Evolutionary conservation across 768 basidiomycete genomes (phyloP), one percentile per base, ranked within the genome.

Genomic region (Termitomyces sp.): DNA sequence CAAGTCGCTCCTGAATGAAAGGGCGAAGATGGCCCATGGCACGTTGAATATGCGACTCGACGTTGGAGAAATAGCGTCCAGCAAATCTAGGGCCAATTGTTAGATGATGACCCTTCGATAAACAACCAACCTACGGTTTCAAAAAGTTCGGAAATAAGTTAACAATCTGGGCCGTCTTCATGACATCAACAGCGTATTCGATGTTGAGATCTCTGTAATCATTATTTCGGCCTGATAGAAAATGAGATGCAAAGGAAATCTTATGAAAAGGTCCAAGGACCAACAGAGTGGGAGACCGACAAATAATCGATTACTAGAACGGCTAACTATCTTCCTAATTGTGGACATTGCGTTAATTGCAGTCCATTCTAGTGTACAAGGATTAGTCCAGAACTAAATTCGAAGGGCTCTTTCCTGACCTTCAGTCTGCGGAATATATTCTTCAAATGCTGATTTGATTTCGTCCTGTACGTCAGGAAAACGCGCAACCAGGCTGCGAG

Each of bases 381-480:
- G 24, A 22, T 48, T 7, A 38, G 15, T 13, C 15, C 46, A 16
- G 7, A 16, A 20, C 15, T 4, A 35, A 35, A 4, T 15, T 13
- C 5, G 2, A 38, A 16, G 6, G 1, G 7, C 9, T 33, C n/a
- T 46, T 24, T 18, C 12, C 55, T 15, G 48, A 74, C 74, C 75
- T 57, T 75, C 65, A 0, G 65, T 65, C 6, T 59, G 49, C 28
- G 73, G 72, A 13, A 85, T 70, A 33, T 71, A 63, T 1, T 79
- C 79, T 3, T 68, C 63, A 53, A 84, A 79, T 1, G 83, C 73
- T 0, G 69, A 58, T 3, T 66, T 50, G 33, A 84, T 69, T 60
- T 87, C 86, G 16, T 81, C 78, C 3, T 71, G 74, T 16, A 86
- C 65, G 20, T 76, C 74, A 0, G 76, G 72, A 60, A 78, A 79